Percentiles rank a stretch among this genome's conserved stretches.
Evolutionary conservation across 2,329 filamentous ascomycete species (phyloP).

Genomic region (Neofusicoccum cordaticola): DNA sequence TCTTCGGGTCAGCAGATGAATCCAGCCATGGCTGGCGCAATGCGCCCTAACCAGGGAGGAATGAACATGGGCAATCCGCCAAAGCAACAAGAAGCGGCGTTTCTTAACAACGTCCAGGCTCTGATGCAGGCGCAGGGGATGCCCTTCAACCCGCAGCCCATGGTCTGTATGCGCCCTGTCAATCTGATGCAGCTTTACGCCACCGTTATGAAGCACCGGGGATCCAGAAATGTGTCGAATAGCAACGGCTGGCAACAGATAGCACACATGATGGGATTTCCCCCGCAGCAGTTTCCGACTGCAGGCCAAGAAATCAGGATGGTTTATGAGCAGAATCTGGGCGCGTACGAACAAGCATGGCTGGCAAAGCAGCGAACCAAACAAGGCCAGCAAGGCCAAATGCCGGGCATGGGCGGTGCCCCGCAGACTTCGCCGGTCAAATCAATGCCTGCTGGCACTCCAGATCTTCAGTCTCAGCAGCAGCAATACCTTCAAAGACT

Average conservation of each 20-base stretch:
- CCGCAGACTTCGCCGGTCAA: constrained; percentile 35
- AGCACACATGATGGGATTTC: constrained; percentile 51
- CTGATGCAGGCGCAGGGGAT: constrained; percentile 74
- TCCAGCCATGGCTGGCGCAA: constrained; percentile 16
- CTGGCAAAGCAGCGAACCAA: constrained; percentile 51
- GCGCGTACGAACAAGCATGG: constrained; percentile 72
- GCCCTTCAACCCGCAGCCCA: constrained; percentile 71
- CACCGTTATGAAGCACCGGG: constrained; percentile 71
- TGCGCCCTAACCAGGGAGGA: constrained; percentile 18
- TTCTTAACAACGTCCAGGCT: constrained; percentile 68
- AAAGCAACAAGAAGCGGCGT: constrained; percentile 20
- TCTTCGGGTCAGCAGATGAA: constrained; percentile 28
- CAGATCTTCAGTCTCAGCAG: constrained; percentile 50
- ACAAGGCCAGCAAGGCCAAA: constrained; percentile 33
- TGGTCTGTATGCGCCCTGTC: constrained; percentile 70
- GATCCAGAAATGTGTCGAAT: constrained; percentile 69
- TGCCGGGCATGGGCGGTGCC: constrained; percentile 33
- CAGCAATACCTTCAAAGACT: constrained; percentile 23
- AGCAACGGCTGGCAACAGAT: constrained; percentile 72
- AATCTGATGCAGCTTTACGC: constrained; percentile 76
- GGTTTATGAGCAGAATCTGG: constrained; percentile 73
- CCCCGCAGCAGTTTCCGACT: constrained; percentile 50
- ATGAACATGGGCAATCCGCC: constrained; percentile 13
- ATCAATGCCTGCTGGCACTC: constrained; percentile 27
- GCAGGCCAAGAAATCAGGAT: constrained; percentile 67